Percentiles rank a stretch among this genome's conserved stretches.
phyloP scores from a whole-genome alignment of 768 basidiomycete genomes.

The Strobilomyces confusus region DNA sequence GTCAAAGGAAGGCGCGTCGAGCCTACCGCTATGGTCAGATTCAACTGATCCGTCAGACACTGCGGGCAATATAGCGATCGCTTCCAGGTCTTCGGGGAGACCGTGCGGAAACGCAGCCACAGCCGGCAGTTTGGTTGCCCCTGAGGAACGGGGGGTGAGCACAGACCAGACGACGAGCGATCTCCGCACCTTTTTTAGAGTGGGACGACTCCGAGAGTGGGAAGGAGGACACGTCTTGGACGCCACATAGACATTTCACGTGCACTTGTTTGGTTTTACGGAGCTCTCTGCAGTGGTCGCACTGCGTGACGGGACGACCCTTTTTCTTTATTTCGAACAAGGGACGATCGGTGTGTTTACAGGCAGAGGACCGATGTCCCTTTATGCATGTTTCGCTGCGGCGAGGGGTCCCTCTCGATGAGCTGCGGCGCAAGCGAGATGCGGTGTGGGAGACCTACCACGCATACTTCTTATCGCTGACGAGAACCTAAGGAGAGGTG shows the following conservation, averaged over 20 bases:
- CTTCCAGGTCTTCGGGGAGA: slow-evolving; percentile 65
- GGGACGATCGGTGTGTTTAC: slow-evolving; percentile 84
- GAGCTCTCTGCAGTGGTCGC: slow-evolving; percentile 45
- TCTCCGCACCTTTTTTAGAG: slow-evolving; percentile 62
- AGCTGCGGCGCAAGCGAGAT: slow-evolving; percentile 1
- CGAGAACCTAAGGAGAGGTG: slow-evolving; percentile 48
- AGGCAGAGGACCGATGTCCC: slow-evolving; percentile 86
- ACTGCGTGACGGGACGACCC: slow-evolving; percentile 55
- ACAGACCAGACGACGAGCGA: neutral
- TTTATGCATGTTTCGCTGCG: slow-evolving; percentile 88
- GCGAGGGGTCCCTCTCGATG: neutral
- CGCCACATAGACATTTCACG: slow-evolving; percentile 38
- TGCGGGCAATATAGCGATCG: slow-evolving; percentile 35
- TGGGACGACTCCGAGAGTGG: slow-evolving; percentile 23
- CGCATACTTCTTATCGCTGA: slow-evolving; percentile 77
- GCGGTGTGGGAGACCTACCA: slow-evolving; percentile 48
- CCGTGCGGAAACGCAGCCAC: slow-evolving; percentile 80
- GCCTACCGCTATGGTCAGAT: slow-evolving; percentile 66
- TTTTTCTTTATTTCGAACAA: slow-evolving; percentile 78
- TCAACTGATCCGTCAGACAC: slow-evolving; percentile 52
- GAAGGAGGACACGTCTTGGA: slow-evolving; percentile 35
- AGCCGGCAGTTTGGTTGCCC: slow-evolving; percentile 55
- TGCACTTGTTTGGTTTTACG: slow-evolving; percentile 46
- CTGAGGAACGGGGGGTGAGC: slow-evolving; percentile 40
- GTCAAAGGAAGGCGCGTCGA: slow-evolving; percentile 42